phyloP scores from a whole-genome alignment of 805 yeast genomes.

The Metschnikowia reukaufii region DNA sequence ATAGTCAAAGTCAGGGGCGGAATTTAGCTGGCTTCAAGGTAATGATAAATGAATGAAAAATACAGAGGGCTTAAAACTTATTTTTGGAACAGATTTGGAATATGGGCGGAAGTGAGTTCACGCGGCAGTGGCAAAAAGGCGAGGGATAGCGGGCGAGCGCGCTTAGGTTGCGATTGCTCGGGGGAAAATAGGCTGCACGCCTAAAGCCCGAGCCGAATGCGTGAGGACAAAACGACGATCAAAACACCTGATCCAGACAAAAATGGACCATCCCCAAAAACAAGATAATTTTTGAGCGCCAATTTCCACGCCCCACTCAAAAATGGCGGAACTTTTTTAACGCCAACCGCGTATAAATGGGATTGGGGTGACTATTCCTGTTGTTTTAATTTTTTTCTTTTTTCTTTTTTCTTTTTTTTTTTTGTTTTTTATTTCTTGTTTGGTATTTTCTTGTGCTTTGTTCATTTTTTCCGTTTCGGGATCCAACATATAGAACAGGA shows the following conservation, averaged over 20 bases:
- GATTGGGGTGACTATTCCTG: not conserved
- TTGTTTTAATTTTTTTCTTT: not conserved
- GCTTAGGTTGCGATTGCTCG: constrained; percentile 12
- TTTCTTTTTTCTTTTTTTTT: too few relatives aligned
- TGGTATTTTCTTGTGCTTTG: not conserved
- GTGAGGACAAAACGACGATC: constrained; percentile 14
- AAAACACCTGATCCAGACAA: constrained; percentile 5
- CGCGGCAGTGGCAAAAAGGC: constrained; percentile 1
- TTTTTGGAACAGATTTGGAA: too few relatives aligned
- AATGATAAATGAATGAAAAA: too few relatives aligned
- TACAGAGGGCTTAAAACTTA: too few relatives aligned
- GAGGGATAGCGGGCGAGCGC: constrained; percentile 5
- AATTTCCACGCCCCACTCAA: not conserved
- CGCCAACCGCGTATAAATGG: not conserved
- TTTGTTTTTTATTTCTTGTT: not conserved
- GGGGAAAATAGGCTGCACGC: constrained; percentile 1
- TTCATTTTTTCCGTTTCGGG: not conserved
- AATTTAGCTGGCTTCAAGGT: too few relatives aligned
- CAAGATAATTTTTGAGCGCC: not conserved
- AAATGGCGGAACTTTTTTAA: not conserved
- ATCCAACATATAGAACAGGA: not conserved
- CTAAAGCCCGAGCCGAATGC: constrained; percentile 3
- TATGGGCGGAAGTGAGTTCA: not conserved
- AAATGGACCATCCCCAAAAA: not conserved
- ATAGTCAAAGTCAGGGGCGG: too few relatives aligned